Base-by-base conservation (phyloP, 1,139 yeast genomes). In the Pneumocystis sp. region DNA sequence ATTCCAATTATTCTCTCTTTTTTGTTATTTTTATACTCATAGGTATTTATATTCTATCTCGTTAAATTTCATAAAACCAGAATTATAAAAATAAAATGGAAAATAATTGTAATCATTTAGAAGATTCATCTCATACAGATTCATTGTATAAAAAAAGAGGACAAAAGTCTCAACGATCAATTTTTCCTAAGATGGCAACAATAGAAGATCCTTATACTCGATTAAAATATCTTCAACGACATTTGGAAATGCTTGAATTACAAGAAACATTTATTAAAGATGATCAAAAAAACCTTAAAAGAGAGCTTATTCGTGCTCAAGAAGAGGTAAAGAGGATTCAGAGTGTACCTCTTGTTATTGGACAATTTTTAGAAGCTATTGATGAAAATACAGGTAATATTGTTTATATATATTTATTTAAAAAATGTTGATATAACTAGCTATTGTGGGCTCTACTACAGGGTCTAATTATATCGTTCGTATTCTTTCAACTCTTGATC, bases 221-320 rank as follows among this genome's bases (percentile, higher is more conserved):
- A 70, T 80, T 91, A 72, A 95, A 93, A 80, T 87, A 84, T 74
- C 81, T 93, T 69, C 96, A 93, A 74, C 89, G 91, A 70, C 96
- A 91, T 73, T 82, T 89, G 72, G 96, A 91, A 72, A 79, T 93
- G 65, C 78, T 95, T 69, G 79, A 83, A 50, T 40, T 67, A 59
- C 98, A 93, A 77, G 98, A 93, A 76, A 97, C 91, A 68, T 95
- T 91, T 75, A 90, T 95, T 74, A 93, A 93, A 75, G 98, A 93
- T 75, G 99, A 95, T 76, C 97, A 91, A 74, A 95, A 97, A 74
- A 96, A 91, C 76, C 81, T 95, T 74, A 91, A 89, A 74, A 82
- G 97, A 70, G 99, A 95, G 78, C 82, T 95, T 66, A 85, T 91
- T 61, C 85, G 97, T 71, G 98, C 98, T 1, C 98, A 95, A 76